A percentile compares a stretch with the other conserved stretches of the same genome.
phyloP scores from a whole-genome alignment of 208 protist genomes.

The Sergeia podlipaevii region DNA sequence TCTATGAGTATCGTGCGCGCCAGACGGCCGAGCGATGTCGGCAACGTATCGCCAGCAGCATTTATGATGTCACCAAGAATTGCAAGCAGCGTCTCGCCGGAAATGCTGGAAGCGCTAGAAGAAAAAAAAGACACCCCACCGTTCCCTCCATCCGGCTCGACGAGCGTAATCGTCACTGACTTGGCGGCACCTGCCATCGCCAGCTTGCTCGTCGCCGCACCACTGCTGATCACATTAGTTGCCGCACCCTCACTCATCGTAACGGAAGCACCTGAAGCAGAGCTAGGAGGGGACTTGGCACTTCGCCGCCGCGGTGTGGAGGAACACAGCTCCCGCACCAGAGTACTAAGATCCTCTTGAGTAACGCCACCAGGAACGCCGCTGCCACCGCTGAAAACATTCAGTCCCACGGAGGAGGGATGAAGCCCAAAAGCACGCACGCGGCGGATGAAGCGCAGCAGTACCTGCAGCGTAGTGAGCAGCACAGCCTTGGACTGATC shows the following conservation, averaged over 20 bases:
- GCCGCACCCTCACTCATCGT: no score
- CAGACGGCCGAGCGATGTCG: constrained; percentile 36
- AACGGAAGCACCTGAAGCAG: no score
- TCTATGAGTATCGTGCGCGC: constrained; percentile 51
- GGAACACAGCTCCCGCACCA: constrained; percentile 15
- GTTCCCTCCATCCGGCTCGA: background rate
- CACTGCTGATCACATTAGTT: background rate
- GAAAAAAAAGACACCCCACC: no score
- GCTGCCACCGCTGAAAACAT: constrained; percentile 9
- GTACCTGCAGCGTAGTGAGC: constrained; percentile 44
- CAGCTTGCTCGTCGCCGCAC: background rate
- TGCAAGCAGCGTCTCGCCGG: constrained; percentile 40
- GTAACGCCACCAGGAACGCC: no score
- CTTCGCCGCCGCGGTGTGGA: constrained; percentile 16
- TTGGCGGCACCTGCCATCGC: background rate
- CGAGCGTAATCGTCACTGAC: constrained; percentile 11
- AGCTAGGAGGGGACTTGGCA: background rate
- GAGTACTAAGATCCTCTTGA: constrained; percentile 3
- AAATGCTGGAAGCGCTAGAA: no score
- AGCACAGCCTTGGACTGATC: constrained; percentile 55
- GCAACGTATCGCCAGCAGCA: constrained; percentile 49
- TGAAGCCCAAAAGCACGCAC: constrained; percentile 68
- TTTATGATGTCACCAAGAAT: constrained; percentile 74
- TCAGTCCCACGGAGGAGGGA: constrained; percentile 51
- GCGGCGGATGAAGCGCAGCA: constrained; percentile 67